A percentile compares a stretch with the other conserved stretches of the same genome.
phyloP scores from a whole-genome alignment of 306 rosid species.

The Albizia julibrissin region DNA sequence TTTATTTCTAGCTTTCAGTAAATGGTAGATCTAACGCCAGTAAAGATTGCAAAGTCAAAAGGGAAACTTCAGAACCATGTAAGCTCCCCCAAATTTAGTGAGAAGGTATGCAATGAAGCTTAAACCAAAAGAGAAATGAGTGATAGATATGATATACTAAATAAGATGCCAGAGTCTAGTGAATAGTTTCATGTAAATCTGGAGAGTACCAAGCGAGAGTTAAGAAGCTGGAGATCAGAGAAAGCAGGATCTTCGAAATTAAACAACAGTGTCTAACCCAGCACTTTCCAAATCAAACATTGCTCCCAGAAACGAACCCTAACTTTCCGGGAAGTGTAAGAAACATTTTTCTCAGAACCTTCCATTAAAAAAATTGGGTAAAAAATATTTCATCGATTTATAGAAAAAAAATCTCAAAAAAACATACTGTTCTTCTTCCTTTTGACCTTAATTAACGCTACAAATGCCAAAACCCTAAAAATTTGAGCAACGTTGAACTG shows the following conservation, averaged over 20 bases:
- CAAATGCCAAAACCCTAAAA: slow-evolving; percentile 39
- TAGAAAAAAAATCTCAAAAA: slow-evolving; percentile 7
- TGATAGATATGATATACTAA: slow-evolving; percentile 21
- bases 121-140: neutral
- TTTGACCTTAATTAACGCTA: slow-evolving; percentile 32
- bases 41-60: neutral
- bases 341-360: neutral
- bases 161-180: slow-evolving; percentile 22
- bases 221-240: slow-evolving; percentile 10
- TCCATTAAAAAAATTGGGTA: neutral
- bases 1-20: neutral
- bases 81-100: slow-evolving; percentile 17
- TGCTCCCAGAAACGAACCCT: slow-evolving; percentile 25
- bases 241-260: slow-evolving; percentile 23
- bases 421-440: neutral
- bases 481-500: slow-evolving; percentile 3
- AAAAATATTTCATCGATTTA: neutral
- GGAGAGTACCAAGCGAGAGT: neutral
- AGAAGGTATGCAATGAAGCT: slow-evolving; percentile 20
- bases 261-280: slow-evolving; percentile 2
- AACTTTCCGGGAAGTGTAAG: slow-evolving; percentile 15
- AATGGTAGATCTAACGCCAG: neutral
- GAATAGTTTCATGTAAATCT: slow-evolving; percentile 21
- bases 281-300: slow-evolving; percentile 29
- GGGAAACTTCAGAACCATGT: neutral